Evolutionary conservation across 2,329 filamentous ascomycete species (phyloP), one percentile per base, ranked within the genome.

Genomic region (Phialocephala sp.): DNA sequence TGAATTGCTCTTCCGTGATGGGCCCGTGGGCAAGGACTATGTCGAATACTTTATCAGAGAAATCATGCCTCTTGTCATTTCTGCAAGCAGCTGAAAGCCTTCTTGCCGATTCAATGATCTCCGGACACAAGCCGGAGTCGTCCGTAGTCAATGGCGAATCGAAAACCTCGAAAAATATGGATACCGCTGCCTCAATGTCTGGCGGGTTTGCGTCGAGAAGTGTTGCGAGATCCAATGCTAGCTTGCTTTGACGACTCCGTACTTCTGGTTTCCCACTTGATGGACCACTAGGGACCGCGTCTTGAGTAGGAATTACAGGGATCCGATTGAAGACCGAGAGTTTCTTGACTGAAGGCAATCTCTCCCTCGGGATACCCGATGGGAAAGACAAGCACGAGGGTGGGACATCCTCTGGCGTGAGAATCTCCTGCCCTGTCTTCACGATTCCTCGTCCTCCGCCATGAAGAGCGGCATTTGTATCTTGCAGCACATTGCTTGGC

Each of bases 161-260:
- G 36, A 74, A 73, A 35, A 69, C 65, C 11, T 74, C 70, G 0
- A 70, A 62, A 43, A 76, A 72, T 18, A 68, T 63, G 18, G 57
- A 52, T 9, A 67, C 59, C 18, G 73, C 72, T 15, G 66, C 67
- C 18, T 68, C 65, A 37, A 72, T 47, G 36, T 65, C 55, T 55
- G 45, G 24, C 12, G 64, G 18, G 45, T 68, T 60, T 62, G 67
- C 27, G 35, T 62, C 54, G 20, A 74, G 57, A 20, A 74, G 60
- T 12, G 62, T 66, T 20, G 50, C 65, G 36, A 74, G 58, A 59
- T 75, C 69, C 20, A 41, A 32, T 5, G 70, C 68, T 60, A 75
- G 65, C 37, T 67, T 69, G 9, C 45, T 22, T 60, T 73, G 69
- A 2, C 65, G 71, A 50, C 69, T 56, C 14, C 60, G 39, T 15